Percentiles rank a stretch among this genome's conserved stretches.
Conservation (phyloP, 208 protist genomes). For the Leishmania amazonensis region DNA sequence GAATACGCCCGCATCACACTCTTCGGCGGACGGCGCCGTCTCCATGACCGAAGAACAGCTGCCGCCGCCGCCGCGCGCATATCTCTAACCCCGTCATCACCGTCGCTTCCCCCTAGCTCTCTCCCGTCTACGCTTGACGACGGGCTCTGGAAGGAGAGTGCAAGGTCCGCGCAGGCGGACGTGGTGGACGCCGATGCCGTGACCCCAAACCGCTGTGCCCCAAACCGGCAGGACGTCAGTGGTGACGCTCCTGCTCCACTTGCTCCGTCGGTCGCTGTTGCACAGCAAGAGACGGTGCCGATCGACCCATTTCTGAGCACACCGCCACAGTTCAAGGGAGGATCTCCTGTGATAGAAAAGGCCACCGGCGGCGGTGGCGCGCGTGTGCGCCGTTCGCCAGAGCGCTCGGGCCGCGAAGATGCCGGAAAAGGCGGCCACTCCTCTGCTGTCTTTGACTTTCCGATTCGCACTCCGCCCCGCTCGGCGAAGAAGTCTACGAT, state of each 20-base stretch:
- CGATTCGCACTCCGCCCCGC: background rate
- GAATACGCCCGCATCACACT: background rate
- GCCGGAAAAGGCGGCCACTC: background rate
- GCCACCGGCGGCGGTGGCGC: background rate
- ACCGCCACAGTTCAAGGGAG: slow-evolving; percentile 12
- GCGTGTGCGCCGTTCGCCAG: background rate
- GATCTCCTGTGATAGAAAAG: background rate
- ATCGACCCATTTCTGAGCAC: slow-evolving; percentile 37
- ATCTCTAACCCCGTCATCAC: background rate
- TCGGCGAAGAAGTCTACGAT: background rate
- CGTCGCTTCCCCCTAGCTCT: background rate
- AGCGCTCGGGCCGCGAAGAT: background rate
- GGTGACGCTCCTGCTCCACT: background rate
- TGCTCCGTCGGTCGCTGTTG: background rate
- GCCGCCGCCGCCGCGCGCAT: background rate
- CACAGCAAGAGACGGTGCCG: slow-evolving; percentile 15
- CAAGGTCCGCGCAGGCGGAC: background rate
- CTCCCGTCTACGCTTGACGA: slow-evolving; percentile 35
- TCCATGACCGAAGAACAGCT: background rate
- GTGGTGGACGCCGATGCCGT: slow-evolving; percentile 11
- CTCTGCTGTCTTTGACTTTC: background rate
- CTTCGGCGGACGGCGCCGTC: background rate
- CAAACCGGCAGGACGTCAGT: background rate
- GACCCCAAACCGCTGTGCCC: background rate
- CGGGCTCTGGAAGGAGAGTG: slow-evolving; percentile 26